Conservation (phyloP, 225 moss, liverwort and hornwort species). For the Marchantia paleacea region DNA sequence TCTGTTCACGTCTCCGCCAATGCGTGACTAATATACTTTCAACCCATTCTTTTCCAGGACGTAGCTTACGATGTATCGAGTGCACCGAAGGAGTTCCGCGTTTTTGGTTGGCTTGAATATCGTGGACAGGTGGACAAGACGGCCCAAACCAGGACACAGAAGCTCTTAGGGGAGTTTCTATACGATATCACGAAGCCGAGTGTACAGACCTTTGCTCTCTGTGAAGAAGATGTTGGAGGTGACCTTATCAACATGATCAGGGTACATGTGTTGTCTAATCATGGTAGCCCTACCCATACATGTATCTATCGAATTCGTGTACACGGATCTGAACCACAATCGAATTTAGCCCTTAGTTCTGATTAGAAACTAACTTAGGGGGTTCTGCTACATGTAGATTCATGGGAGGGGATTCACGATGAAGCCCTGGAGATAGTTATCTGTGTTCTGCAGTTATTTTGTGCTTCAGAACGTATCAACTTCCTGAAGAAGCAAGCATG, state of each 20-base stretch:
- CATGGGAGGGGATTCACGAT: not conserved
- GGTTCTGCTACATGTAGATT: not conserved
- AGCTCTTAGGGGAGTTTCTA: constrained; percentile 63
- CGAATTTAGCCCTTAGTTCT: constrained; percentile 23
- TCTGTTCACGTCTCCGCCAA: not conserved
- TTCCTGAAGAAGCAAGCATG: constrained; percentile 6
- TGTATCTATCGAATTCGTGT: constrained; percentile 86
- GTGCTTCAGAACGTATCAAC: not conserved
- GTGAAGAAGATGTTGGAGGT: constrained; percentile 50
- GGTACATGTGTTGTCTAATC: constrained; percentile 72
- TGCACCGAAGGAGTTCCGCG: constrained; percentile 80
- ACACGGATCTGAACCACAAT: constrained; percentile 64
- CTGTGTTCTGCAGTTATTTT: not conserved
- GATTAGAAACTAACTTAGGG: constrained; percentile 7
- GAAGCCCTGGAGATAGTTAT: constrained; percentile 8
- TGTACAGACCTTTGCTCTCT: constrained; percentile 78
- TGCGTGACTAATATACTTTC: not conserved
- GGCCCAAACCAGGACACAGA: constrained; percentile 42
- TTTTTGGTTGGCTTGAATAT: constrained; percentile 84
- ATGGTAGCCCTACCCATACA: constrained; percentile 81
- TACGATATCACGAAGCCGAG: constrained; percentile 59
- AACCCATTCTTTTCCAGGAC: constrained; percentile 36
- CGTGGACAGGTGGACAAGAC: constrained; percentile 61
- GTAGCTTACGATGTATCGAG: constrained; percentile 79
- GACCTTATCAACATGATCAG: constrained; percentile 73